phyloP scores from a whole-genome alignment of 2,329 filamentous ascomycete species.

The Fusarium haematococcum region DNA sequence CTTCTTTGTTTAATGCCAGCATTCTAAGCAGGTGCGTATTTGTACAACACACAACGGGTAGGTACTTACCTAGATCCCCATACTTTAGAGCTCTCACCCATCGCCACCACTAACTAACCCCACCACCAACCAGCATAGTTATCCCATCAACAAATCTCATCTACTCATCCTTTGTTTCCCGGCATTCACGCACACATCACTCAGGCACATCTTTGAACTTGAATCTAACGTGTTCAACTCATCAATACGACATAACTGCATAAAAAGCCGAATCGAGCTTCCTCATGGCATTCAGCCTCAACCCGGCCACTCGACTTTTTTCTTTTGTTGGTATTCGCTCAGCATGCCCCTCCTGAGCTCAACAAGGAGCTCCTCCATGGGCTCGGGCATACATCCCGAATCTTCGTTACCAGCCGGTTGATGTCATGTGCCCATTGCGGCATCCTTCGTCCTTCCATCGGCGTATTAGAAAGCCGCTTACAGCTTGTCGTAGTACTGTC shows the following conservation, averaged over 20 bases:
- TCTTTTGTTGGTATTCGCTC: constrained; percentile 51
- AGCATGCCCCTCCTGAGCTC: constrained; percentile 44
- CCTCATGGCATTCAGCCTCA: constrained; percentile 53
- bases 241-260: constrained; percentile 59
- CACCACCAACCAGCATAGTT: not conserved
- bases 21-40: not conserved
- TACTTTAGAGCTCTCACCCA: not conserved
- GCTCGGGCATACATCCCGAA: constrained; percentile 45
- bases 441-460: constrained; percentile 60
- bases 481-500: constrained; percentile 98
- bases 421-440: constrained; percentile 56
- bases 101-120: not conserved
- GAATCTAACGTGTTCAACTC: constrained; percentile 54
- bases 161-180: not conserved
- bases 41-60: not conserved
- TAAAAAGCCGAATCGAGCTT: constrained; percentile 53
- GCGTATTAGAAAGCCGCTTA: constrained; percentile 68
- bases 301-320: constrained; percentile 49
- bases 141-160: not conserved
- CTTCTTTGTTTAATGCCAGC: not conserved
- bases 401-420: constrained; percentile 54
- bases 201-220: constrained; percentile 29
- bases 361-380: constrained; percentile 42
- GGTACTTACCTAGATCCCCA: not conserved
- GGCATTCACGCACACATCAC: not conserved